These are phyloP conservation scores for Vaccinium corymbosum DNA, from an alignment of 148 eudicot species.

Conservation along the genomic window DNA sequence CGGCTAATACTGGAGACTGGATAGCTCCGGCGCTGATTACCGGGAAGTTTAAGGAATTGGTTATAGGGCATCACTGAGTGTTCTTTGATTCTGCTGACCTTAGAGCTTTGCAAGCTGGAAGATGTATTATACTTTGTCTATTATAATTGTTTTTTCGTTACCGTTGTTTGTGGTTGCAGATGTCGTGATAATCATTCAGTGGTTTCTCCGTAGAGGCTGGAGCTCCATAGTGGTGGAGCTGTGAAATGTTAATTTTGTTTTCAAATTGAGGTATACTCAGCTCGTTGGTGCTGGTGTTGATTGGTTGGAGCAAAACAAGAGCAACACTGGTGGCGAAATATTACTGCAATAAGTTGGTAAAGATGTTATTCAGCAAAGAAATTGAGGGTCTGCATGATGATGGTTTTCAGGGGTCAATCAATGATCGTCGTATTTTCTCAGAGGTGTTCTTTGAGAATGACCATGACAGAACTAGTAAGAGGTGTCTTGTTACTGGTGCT, in stretches of 20 bases:
- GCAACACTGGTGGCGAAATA: background rate
- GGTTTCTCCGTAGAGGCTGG: background rate
- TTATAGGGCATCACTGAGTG: background rate
- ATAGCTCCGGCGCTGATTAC: background rate
- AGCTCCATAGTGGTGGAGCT: slow-evolving; percentile 2
- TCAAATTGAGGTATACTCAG: background rate
- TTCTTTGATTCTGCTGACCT: background rate
- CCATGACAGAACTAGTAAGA: slow-evolving; percentile 30
- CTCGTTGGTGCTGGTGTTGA: slow-evolving; percentile 8
- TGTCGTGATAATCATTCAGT: background rate
- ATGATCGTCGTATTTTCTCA: slow-evolving; percentile 54
- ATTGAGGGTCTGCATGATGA: slow-evolving; percentile 53
- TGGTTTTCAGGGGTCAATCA: slow-evolving; percentile 58
- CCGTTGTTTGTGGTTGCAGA: slow-evolving; percentile 6
- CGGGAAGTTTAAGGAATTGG: background rate
- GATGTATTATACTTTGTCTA: background rate
- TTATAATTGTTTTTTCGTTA: background rate
- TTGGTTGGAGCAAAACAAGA: slow-evolving; percentile 12
- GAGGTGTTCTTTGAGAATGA: slow-evolving; percentile 62
- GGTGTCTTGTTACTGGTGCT: slow-evolving; percentile 32
- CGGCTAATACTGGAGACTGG: background rate
- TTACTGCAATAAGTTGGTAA: slow-evolving; percentile 15
- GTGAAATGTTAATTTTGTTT: background rate
- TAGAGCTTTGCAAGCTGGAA: slow-evolving; percentile 9
- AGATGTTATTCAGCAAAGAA: slow-evolving; percentile 29